Base-by-base conservation (phyloP, 768 basidiomycete species). In the Xerocomus potaroensis region DNA sequence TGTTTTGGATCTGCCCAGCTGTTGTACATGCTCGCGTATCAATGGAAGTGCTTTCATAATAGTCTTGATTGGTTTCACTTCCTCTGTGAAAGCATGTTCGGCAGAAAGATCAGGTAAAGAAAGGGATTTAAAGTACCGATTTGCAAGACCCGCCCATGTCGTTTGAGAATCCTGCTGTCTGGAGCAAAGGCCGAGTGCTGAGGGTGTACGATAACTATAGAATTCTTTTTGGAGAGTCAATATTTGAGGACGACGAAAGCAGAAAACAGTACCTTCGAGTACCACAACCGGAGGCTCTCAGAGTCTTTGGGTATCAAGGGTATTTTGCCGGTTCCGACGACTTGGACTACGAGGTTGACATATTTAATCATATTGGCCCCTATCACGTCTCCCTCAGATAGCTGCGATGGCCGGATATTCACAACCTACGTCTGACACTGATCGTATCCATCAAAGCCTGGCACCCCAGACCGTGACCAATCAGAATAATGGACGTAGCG, bases 401-500 rank as follows among this genome's bases (percentile, higher is more conserved):
- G 16, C 14, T 30, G 4, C 14, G 16, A 33, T 29, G 4, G 14
- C 27, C 33, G 30, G 43, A 32, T 11, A 32, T 27, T n/a, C 24
- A 10, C 8, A 14, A 65, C 75, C 39, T 63, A 93, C 93, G 71
- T 64, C 94, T 75, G 19, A 74, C 59, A 35, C 81, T 77, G 15
- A 96, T 71, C 38, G 97, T 73, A 26, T 86, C 78, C 66, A 91
- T 81, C 45, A 96, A 58, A 8, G 83, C 75, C 44, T 79, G 74
- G 57, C 89, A 91, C 0, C 91, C 93, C 1, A 83, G 80, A 10
- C 93, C 93, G 59, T 94, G 90, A 2, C 92, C 92, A 40, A 98
- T 79, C 9, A 99, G 61, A 29, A 97, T 69, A 11, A 99, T 78
- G 33, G 80, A 74, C 24, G 79, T 73, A 8, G 87, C 87, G 18